Evolutionary conservation across 257 asterid species (phyloP).

Genomic region (Verbena officinalis): DNA sequence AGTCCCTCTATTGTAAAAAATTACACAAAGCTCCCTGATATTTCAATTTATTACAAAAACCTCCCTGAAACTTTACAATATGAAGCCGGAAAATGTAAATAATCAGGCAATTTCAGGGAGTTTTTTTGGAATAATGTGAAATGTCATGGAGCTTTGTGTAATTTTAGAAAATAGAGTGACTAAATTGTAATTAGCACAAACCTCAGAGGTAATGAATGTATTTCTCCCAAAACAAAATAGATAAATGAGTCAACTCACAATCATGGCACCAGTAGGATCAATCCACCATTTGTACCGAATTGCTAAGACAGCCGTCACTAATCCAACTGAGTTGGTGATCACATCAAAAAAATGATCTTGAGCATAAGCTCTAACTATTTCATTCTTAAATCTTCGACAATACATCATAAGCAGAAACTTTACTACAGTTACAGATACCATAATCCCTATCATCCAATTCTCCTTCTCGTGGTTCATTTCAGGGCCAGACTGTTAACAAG

Average conservation of each 20-base stretch:
- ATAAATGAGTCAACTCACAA: constrained; percentile 51
- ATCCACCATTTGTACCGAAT: constrained; percentile 87
- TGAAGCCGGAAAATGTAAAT: no score
- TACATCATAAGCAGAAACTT: constrained; percentile 80
- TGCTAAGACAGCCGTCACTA: constrained; percentile 76
- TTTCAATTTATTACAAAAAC: no score
- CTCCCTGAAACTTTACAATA: no score
- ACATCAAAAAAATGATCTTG: constrained; percentile 94
- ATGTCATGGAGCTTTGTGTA: no score
- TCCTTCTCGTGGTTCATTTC: constrained; percentile 61
- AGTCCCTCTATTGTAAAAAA: no score
- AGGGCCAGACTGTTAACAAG: constrained; percentile 55
- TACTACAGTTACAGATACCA: constrained; percentile 82
- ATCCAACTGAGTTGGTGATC: constrained; percentile 81
- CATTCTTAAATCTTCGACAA: constrained; percentile 80
- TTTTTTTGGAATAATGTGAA: no score
- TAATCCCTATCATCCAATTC: constrained; percentile 92
- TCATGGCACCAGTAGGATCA: constrained; percentile 87
- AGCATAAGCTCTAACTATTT: constrained; percentile 82
- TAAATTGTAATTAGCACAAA: no score
- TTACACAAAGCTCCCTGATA: no score
- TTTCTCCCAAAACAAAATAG: background rate
- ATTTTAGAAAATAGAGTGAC: no score
- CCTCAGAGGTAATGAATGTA: no score
- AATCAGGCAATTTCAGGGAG: no score